phyloP scores from a whole-genome alignment of 805 yeast species.

The Kluyveromyces aestuarii region DNA sequence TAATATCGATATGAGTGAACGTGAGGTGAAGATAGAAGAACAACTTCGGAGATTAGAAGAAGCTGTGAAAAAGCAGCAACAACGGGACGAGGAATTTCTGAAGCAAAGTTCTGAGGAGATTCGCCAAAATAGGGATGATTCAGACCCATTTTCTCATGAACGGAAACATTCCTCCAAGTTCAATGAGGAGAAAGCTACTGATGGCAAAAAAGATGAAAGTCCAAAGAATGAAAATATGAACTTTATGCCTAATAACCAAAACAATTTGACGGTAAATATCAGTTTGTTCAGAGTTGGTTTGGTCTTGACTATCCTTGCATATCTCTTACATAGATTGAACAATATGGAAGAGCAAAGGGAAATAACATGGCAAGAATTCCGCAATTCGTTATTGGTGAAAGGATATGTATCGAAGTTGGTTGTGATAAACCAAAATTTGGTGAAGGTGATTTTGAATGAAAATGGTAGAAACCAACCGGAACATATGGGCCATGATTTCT shows the following conservation, averaged over 20 bases:
- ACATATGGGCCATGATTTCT: constrained; percentile 27
- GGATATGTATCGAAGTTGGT: constrained; percentile 65
- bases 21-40: constrained; percentile 17
- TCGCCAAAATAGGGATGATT: background rate
- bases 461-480: constrained; percentile 44
- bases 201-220: constrained; percentile 10
- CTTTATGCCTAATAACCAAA: constrained; percentile 21
- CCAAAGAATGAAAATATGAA: constrained; percentile 12
- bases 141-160: constrained; percentile 11
- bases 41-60: constrained; percentile 18
- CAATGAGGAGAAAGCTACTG: constrained; percentile 9
- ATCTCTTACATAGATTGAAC: constrained; percentile 24
- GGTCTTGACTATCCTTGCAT: constrained; percentile 25
- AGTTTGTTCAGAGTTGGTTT: constrained; percentile 30
- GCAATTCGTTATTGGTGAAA: constrained; percentile 61
- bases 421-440: constrained; percentile 71
- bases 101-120: constrained; percentile 4
- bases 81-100: constrained; percentile 1
- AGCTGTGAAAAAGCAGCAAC: constrained; percentile 16
- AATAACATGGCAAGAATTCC: constrained; percentile 88
- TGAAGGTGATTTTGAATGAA: constrained; percentile 58
- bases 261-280: constrained; percentile 24
- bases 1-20: constrained; percentile 10
- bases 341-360: constrained; percentile 36
- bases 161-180: constrained; percentile 10